These are phyloP conservation scores for Panicum miliaceum DNA, from an alignment of 176 grass and related monocot genomes.

Conservation along the genomic window DNA sequence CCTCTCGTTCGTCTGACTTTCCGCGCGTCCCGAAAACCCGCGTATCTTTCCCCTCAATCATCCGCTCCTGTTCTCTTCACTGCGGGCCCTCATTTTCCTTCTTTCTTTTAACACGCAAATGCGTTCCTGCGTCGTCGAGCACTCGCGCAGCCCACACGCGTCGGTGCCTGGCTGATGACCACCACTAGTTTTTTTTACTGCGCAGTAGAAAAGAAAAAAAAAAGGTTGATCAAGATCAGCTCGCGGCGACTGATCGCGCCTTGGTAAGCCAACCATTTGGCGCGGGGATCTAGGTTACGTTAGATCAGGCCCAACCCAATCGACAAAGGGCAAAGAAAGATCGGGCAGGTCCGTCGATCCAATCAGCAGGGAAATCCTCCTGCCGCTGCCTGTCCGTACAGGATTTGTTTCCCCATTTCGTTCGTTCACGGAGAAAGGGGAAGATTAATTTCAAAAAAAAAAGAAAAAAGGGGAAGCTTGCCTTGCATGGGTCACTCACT, in stretches of 20 bases:
- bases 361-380: not conserved
- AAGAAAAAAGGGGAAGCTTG: not conserved
- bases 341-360: not conserved
- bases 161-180: not conserved
- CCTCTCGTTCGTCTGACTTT: slow-evolving; percentile 1
- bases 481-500: not conserved
- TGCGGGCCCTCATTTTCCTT: not conserved
- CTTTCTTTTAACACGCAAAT: not conserved
- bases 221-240: not conserved
- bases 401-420: not conserved
- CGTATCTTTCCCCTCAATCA: not conserved
- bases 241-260: not conserved
- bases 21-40: not conserved
- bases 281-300: not conserved
- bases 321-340: not conserved
- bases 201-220: not conserved
- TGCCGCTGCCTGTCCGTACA: not conserved
- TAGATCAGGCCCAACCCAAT: too few relatives aligned
- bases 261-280: slow-evolving; percentile 16
- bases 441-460: too few relatives aligned
- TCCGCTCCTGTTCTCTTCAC: not conserved
- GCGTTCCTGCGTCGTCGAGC: not conserved
- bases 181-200: not conserved
- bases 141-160: not conserved
- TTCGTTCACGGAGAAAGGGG: too few relatives aligned